Base-by-base conservation (phyloP, 352 stramenopile species). In the Phytophthora crassamura region DNA sequence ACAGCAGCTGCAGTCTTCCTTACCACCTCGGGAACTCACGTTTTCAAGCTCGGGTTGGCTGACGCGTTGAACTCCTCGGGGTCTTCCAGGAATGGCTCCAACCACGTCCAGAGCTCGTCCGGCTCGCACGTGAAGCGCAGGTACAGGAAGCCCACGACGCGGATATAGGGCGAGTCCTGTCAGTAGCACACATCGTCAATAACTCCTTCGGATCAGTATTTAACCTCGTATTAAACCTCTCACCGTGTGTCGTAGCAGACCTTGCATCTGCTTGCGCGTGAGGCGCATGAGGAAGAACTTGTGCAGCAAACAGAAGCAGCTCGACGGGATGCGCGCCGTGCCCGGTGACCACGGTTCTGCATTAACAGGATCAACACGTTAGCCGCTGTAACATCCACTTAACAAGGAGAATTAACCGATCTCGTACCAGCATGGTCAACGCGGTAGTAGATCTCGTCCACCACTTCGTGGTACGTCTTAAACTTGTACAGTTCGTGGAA, bases 61-160 rank as follows among this genome's bases (percentile, higher is more conserved):
- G 86, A 86, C 7, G 92, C 90, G 49, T 91, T 92, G 62, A 98
- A 96, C 69, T 96, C 86, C 67, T 99, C 95, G 2, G 90, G 64
- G 71, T 99, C 97, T 59, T 99, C 91, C 34, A 99, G 51, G 63
- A 98, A 99, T n/a, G 93, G 93, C 72, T 97, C 84, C 52, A 97
- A 98, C 94, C 95, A 99, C 43, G 64, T 80, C 91, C 91, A 99
- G 5, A 99, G 82, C 48, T 91, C 73, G 43, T 94, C 85, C 0
- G 97, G 97, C 34, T 98, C 88, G 59, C 87, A 96, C 14, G 94
- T 95, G 79, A 98, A 99, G 33, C 97, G 84, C 15, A 99, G 82
- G 65, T 99, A 99, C n/a, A 99, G 78, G 69, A 99, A 99, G 0
- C 97, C 97, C 20, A 99, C 83, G 4, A 87, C 95, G 25, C 97